phyloP scores from a whole-genome alignment of 2,329 filamentous ascomycete species.

The Emergomyces pasteurianus region DNA sequence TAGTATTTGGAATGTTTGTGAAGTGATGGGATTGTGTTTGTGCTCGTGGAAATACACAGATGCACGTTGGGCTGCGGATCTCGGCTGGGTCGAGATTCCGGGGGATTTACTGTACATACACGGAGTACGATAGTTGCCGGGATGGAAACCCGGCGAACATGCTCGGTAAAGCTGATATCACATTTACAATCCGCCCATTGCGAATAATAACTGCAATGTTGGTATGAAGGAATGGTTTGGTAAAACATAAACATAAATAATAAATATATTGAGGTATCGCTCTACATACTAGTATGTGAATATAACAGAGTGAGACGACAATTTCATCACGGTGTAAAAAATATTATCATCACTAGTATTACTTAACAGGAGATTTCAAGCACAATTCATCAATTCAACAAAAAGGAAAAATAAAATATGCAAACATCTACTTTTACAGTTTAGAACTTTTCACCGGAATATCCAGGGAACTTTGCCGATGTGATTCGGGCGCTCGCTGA shows the following conservation, averaged over 20 bases:
- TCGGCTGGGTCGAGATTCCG: too few relatives aligned
- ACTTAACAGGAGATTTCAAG: not conserved
- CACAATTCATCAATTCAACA: not conserved
- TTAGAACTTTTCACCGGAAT: not conserved
- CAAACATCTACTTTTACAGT: not conserved
- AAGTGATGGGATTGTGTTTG: not conserved
- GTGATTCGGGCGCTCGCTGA: conserved; percentile 1
- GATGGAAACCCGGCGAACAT: too few relatives aligned
- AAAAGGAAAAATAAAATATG: not conserved
- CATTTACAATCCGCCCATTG: too few relatives aligned
- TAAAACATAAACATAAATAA: not conserved
- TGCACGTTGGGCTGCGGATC: too few relatives aligned
- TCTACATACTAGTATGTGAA: not conserved
- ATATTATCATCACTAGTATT: not conserved
- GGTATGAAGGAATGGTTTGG: not conserved
- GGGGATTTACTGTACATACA: too few relatives aligned
- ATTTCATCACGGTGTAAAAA: not conserved
- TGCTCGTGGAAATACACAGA: too few relatives aligned
- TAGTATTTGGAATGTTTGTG: not conserved
- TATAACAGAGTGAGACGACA: not conserved
- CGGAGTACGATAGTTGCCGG: too few relatives aligned
- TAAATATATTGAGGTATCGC: not conserved
- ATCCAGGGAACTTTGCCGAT: conserved; percentile 1
- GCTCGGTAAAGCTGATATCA: too few relatives aligned
- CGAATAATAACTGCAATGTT: not conserved